A percentile compares a stretch with the other conserved stretches of the same genome.
Conservation (phyloP, 2,329 filamentous ascomycete genomes). For the Pezicula radicicola region DNA sequence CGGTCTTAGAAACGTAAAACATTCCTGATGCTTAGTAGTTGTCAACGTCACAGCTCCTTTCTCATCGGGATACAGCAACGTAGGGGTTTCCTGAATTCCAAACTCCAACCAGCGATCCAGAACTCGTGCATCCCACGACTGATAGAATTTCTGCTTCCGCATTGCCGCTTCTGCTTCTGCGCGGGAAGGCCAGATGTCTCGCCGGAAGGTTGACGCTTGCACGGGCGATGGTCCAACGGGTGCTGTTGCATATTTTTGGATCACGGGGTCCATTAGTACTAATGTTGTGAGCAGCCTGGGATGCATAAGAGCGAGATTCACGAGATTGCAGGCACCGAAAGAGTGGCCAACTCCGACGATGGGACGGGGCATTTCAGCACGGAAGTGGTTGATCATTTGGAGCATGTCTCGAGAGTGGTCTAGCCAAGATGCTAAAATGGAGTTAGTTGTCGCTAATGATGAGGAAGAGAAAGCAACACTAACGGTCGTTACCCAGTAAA, state of each 20-base stretch:
- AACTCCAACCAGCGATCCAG: constrained; percentile 70
- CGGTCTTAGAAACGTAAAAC: constrained; percentile 71
- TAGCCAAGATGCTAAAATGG: constrained; percentile 68
- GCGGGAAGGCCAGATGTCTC: constrained; percentile 80
- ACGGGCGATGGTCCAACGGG: constrained; percentile 39
- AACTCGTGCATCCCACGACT: constrained; percentile 77
- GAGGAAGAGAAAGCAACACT: constrained; percentile 25
- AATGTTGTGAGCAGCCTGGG: constrained; percentile 75
- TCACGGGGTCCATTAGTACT: constrained; percentile 81
- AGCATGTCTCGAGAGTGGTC: constrained; percentile 84
- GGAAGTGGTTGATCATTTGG: constrained; percentile 81
- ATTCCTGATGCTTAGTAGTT: constrained; percentile 86
- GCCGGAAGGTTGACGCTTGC: constrained; percentile 64
- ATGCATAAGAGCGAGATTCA: constrained; percentile 71
- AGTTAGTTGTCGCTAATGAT: constrained; percentile 8
- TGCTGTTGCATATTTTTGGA: constrained; percentile 48
- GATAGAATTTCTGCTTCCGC: constrained; percentile 70
- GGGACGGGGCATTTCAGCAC: constrained; percentile 71
- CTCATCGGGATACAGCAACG: constrained; percentile 48
- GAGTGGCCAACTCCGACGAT: constrained; percentile 86
- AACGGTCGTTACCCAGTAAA: constrained; percentile 80
- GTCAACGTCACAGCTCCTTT: constrained; percentile 62
- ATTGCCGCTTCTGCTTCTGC: constrained; percentile 66
- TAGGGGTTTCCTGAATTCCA: constrained; percentile 74
- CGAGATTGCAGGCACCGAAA: constrained; percentile 75